Conservation (phyloP, 768 basidiomycete species). For the Sutorius australiensis region DNA sequence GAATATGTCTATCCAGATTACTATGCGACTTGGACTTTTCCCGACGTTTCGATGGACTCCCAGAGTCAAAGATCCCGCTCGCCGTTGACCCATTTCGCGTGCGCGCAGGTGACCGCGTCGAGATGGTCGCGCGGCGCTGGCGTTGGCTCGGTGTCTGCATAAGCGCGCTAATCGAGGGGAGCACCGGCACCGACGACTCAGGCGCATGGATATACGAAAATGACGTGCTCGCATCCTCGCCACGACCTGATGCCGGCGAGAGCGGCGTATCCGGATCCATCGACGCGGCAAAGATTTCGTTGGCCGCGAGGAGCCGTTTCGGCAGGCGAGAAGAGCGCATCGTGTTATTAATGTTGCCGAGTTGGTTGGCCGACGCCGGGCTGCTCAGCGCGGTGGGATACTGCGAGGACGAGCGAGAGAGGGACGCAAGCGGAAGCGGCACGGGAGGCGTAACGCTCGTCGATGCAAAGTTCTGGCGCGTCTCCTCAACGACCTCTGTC, state of each 20-base stretch:
- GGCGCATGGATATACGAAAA: conserved; percentile 20
- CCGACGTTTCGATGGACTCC: conserved; percentile 59
- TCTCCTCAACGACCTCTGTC: conserved; percentile 77
- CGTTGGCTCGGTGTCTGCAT: conserved; percentile 31
- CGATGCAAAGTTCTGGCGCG: conserved; percentile 68
- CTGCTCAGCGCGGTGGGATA: conserved; percentile 31
- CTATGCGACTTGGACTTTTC: conserved; percentile 67
- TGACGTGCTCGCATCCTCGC: conserved; percentile 18
- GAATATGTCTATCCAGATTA: conserved; percentile 63
- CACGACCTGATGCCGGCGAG: conserved; percentile 15
- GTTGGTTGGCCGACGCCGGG: conserved; percentile 20
- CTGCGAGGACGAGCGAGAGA: conserved; percentile 47
- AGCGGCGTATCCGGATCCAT: conserved; percentile 16
- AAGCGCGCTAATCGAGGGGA: conserved; percentile 17
- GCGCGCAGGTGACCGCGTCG: conserved; percentile 56
- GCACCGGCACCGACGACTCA: conserved; percentile 19
- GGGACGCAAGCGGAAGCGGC: conserved; percentile 59
- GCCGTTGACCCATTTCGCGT: conserved; percentile 20
- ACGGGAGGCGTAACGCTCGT: conserved; percentile 47
- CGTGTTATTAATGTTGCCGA: conserved; percentile 5
- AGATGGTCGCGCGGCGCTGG: conserved; percentile 60
- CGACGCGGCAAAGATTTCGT: conserved; percentile 59
- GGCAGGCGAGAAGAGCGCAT: conserved; percentile 47
- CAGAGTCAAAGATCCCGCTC: conserved; percentile 33
- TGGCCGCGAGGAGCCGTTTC: conserved; percentile 59